Evolutionary conservation across 129 eudicot species (phyloP), one percentile per base, ranked within the genome.

Genomic region (Tagetes erecta): DNA sequence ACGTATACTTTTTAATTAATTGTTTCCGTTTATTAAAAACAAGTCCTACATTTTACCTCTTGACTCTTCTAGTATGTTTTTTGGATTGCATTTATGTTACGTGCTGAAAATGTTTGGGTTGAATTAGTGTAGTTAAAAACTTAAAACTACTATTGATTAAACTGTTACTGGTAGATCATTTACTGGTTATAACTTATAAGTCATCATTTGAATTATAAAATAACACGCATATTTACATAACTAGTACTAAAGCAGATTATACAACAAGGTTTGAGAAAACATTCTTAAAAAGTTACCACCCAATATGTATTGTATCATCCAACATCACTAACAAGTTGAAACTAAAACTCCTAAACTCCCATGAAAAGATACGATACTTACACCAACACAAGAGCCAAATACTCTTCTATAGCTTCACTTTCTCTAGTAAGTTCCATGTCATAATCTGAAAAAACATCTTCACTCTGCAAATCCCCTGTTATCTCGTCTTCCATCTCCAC

Each of bases 351-450:
- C 34, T 0, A 71, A 51, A 63, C 33, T 3, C 78, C 44, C 42
- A 76, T 78, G 35, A 57, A 56, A 72, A 20, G 27, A 20, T 20
- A n/a, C 45, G 30, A 58, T 51, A 64, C 55, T 45, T 53, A 79
- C 20, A 55, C 83, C 13, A 59, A 35, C 49, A 72, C 64, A 7
- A 90, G 67, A 8, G 86, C 89, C 71, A 91, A 72, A 68, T 94
- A 94, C 88, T 94, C 97, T 2, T 73, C 84, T 3, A 94, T 81
- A 73, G 98, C 98, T 84, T 94, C 98, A 38, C 81, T 89, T 86
- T 94, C 98, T 74, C 81, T 85, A 5, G 92, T 84, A 34, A 94
- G 89, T 30, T 94, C 98, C 60, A 88, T 76, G 58, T 94, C 97
- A 67, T 94, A 94, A 74, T 94, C 97, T 0, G 97, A 83, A 65